Base-by-base conservation (phyloP, 305 asterid species). In the Solanum hybrid region DNA sequence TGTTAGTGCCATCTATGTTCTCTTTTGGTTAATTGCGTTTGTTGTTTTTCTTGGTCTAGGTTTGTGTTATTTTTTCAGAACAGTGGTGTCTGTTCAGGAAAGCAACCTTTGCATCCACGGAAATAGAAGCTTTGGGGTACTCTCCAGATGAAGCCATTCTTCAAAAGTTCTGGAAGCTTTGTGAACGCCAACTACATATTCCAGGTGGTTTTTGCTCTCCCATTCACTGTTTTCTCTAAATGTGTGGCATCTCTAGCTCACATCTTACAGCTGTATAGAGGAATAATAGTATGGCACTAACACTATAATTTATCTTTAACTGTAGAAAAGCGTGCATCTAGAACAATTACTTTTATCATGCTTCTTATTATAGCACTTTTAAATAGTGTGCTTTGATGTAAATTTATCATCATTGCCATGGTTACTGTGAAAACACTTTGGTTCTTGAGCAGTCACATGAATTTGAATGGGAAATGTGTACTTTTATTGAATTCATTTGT, bases 61-160 rank as follows among this genome's bases (percentile, higher is more conserved):
- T 96, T 89, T 95, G 98, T 89, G 93, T 92, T 71, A 93, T 96
- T 89, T 93, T 96, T 90, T 93, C 98, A 42, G 99, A 97, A 91
- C 91, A 90, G 64, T 97, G 99, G 99, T 94, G 94, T 93, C 91
- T 97, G 92, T 97, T 97, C 93, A 96, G 92, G 89, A 94, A 91
- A 93, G 42, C 92, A 82, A 94, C 91, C 90, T 96, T 92, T 93
- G 94, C 93, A 76, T 91, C 91, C 79, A 95, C 98, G 56, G 93
- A 95, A 89, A 92, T 96, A 94, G 98, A 95, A 90, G 89, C 92
- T 37, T 93, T 97, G 79, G 99, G 98, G 90, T 94, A 92, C 91
- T 86, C 90, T 87, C 98, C 99, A 26, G 95, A 94, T 51, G 93
- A 93, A 86, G 86, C 94, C 78, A 91, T 91, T 89, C 89, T 95